These are phyloP conservation scores for Clitoria ternatea DNA, from an alignment of 306 rosid genomes.

Conservation along the genomic window DNA sequence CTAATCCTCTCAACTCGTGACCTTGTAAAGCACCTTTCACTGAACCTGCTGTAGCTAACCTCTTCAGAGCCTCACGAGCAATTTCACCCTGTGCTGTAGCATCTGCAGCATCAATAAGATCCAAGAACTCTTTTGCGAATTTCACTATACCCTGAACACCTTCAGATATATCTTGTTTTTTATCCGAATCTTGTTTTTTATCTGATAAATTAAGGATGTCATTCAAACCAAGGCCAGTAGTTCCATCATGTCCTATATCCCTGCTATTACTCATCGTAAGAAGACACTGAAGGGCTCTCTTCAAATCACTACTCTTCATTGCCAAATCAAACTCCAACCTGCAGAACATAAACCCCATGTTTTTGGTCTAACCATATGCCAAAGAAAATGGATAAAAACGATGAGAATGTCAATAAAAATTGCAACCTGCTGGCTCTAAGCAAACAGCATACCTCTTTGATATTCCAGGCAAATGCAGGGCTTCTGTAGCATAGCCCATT, in stretches of 20 bases:
- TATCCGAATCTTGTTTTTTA: slow-evolving; percentile 67
- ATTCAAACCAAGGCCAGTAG: slow-evolving; percentile 81
- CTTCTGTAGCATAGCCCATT: slow-evolving; percentile 98
- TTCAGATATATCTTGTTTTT: slow-evolving; percentile 72
- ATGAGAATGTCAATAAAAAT: neutral
- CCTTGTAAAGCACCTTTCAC: slow-evolving; percentile 95
- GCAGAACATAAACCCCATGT: slow-evolving; percentile 17
- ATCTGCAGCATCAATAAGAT: slow-evolving; percentile 98
- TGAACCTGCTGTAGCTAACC: slow-evolving; percentile 94
- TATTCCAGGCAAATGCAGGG: slow-evolving; percentile 97
- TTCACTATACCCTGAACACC: slow-evolving; percentile 96
- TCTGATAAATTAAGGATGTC: slow-evolving; percentile 89
- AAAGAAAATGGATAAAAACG: slow-evolving; percentile 15
- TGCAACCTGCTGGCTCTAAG: slow-evolving; percentile 14
- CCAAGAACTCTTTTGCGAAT: slow-evolving; percentile 88
- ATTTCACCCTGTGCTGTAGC: slow-evolving; percentile 98
- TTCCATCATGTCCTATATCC: slow-evolving; percentile 71
- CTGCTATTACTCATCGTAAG: slow-evolving; percentile 99
- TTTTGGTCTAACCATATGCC: slow-evolving; percentile 7
- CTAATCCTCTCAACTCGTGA: slow-evolving; percentile 82
- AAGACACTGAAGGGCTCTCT: slow-evolving; percentile 98
- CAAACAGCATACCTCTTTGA: slow-evolving; percentile 70
- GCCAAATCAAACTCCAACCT: slow-evolving; percentile 99
- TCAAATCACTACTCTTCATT: slow-evolving; percentile 92
- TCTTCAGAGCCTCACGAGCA: slow-evolving; percentile 95